A percentile compares a stretch with the other conserved stretches of the same genome.
phyloP scores from a whole-genome alignment of 139 green algal species.

The Raphidocelis subcapitata region DNA sequence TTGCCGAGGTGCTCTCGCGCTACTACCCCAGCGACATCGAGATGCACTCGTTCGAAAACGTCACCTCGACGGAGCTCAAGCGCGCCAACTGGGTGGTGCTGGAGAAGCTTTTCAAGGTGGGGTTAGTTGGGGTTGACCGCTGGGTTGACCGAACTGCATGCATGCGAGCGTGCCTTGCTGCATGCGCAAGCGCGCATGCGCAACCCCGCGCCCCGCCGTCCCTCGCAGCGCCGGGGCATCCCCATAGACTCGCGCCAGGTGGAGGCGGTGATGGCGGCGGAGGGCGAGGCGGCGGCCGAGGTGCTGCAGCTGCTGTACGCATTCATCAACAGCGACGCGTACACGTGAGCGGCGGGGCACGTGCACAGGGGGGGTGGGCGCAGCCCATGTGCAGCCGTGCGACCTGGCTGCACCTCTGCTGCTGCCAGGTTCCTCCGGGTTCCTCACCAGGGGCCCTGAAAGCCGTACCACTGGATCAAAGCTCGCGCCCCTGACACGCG shows the following conservation, averaged over 20 bases:
- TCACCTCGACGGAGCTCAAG: slow-evolving; percentile 63
- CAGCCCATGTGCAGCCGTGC: slow-evolving; percentile 3
- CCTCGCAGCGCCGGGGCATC: slow-evolving; percentile 46
- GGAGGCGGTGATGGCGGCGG: slow-evolving; percentile 47
- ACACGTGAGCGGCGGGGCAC: slow-evolving; percentile 30
- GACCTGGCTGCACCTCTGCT: neutral
- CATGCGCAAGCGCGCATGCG: too few species aligned
- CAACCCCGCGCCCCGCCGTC: too few species aligned
- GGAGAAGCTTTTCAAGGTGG: slow-evolving; percentile 67
- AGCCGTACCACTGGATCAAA: too few species aligned
- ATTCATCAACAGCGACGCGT: slow-evolving; percentile 51
- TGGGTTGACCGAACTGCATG: too few species aligned
- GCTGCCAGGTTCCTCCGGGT: too few species aligned
- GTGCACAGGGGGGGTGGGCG: slow-evolving; percentile 11
- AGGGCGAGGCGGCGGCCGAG: slow-evolving; percentile 49
- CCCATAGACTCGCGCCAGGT: slow-evolving; percentile 45
- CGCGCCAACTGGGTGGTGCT: slow-evolving; percentile 67
- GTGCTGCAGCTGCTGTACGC: slow-evolving; percentile 52
- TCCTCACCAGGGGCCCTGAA: too few species aligned
- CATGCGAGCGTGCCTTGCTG: too few species aligned
- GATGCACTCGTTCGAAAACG: slow-evolving; percentile 75
- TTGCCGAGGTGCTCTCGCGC: slow-evolving; percentile 64
- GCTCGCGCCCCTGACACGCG: too few species aligned
- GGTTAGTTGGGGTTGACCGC: too few species aligned
- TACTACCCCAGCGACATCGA: slow-evolving; percentile 69